Evolutionary conservation across 306 rosid species (phyloP), one percentile per base, ranked within the genome.

Genomic region (Prinsepia uniflora): DNA sequence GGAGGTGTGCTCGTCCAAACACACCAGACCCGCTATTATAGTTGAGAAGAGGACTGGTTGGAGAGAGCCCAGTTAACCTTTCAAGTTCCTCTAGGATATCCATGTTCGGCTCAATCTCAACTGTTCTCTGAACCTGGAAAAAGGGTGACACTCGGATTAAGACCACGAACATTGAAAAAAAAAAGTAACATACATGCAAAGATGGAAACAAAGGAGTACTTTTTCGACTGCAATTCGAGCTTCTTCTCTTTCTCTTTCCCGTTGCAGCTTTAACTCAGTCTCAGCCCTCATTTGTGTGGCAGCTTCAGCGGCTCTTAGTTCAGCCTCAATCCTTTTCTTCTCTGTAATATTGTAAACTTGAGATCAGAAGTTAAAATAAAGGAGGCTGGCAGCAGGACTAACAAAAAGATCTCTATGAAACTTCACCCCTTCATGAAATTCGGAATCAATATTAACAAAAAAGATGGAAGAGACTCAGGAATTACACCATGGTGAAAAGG

Each of bases 221-320:
- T 84, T 79, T 46, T 84, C 88, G 30, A 94, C 76, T 7, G 88
- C 92, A 64, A 52, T 73, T 13, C 97, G 89, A 22, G 97, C 96
- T 44, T 93, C 97, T 81, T 89, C 92, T 80, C 99, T 91, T 55
- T 95, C 92, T 76, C 79, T 86, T 77, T 87, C 84, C 60, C 87
- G 77, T 14, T 65, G 95, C 68, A 74, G 83, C 83, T 84, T 85
- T 67, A 40, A 50, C 75, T 84, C 91, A 41, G 75, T 84, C 76
- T 84, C 90, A 0, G 77, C 85, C 81, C 71, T 91, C 73, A 41
- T 40, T 73, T 72, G 80, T 47, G 84, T 83, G 15, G 91, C 91
- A 69, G 81, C 87, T 80, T 90, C 88, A 65, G 96, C 89, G 57
- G 78, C 86, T 84, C 79, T 83, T 24, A 90, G 83, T 86, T 87